Percentiles rank a stretch among this genome's conserved stretches.
These are phyloP conservation scores for Lagenaria siceraria DNA, from an alignment of 306 rosid species.

Conservation along the genomic window DNA sequence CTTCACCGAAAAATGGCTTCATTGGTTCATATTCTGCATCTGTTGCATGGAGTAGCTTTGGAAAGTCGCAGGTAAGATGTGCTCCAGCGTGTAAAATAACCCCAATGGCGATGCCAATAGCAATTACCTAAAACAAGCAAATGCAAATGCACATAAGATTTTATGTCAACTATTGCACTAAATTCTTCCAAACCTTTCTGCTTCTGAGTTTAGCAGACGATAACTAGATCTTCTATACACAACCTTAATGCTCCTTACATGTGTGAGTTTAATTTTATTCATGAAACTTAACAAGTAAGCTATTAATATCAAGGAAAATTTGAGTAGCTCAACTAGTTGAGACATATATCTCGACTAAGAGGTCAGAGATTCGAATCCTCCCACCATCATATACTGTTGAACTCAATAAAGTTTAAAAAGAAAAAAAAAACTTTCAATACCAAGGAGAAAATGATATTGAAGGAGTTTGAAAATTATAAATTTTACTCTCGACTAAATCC, in stretches of 20 bases:
- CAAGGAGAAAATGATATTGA: neutral
- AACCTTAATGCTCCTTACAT: neutral
- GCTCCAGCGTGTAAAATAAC: slow-evolving; percentile 49
- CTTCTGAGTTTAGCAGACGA: neutral
- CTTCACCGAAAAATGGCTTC: slow-evolving; percentile 42
- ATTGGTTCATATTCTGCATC: slow-evolving; percentile 49
- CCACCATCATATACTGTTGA: too few species aligned
- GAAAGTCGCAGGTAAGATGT: slow-evolving; percentile 81
- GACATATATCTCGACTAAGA: too few species aligned
- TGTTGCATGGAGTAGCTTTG: slow-evolving; percentile 46
- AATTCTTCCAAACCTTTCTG: neutral
- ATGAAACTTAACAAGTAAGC: neutral
- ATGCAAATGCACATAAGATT: neutral
- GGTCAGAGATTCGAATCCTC: too few species aligned
- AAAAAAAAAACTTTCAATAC: neutral
- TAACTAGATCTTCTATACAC: neutral
- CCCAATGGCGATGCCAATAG: slow-evolving; percentile 62
- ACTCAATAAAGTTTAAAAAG: too few species aligned
- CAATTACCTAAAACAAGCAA: slow-evolving; percentile 42
- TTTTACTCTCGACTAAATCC: neutral
- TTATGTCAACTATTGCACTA: neutral
- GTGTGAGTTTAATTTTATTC: neutral
- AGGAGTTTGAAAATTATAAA: neutral
- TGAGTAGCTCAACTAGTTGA: too few species aligned
- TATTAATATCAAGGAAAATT: neutral